These are phyloP conservation scores for Candida andamanensis DNA, from an alignment of 805 yeast genomes.

Conservation along the genomic window DNA sequence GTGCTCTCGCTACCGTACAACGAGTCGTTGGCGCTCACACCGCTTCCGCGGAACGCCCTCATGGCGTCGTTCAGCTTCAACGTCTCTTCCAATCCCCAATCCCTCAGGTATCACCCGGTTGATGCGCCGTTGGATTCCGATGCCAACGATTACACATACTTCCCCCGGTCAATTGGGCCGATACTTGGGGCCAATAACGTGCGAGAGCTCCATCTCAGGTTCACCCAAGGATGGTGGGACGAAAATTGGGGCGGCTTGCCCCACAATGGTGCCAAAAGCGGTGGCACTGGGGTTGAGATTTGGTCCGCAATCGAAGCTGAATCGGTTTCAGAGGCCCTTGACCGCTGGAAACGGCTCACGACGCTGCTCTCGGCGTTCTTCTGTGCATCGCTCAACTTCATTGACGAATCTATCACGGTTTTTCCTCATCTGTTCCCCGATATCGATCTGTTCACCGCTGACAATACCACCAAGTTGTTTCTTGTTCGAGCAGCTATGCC, in stretches of 20 bases:
- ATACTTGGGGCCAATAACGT: constrained; percentile 61
- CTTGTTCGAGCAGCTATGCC: constrained; percentile 83
- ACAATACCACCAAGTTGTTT: constrained; percentile 38
- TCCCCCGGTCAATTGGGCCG: constrained; percentile 81
- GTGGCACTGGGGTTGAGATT: constrained; percentile 93
- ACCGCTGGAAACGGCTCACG: constrained; percentile 66
- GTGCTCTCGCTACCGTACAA: too few species aligned
- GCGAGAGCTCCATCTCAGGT: constrained; percentile 75
- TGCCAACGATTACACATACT: constrained; percentile 51
- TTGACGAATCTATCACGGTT: constrained; percentile 75
- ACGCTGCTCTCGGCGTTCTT: constrained; percentile 84
- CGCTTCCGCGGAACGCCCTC: constrained; percentile 68
- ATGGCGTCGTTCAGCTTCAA: constrained; percentile 69
- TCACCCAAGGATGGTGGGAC: constrained; percentile 96
- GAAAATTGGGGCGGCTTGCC: constrained; percentile 85
- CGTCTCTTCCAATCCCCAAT: constrained; percentile 15
- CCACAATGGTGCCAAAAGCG: constrained; percentile 60
- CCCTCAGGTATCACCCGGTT: not conserved
- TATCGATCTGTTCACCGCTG: constrained; percentile 17
- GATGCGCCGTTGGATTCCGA: too few species aligned
- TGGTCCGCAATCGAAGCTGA: constrained; percentile 81
- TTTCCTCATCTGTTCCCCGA: constrained; percentile 37
- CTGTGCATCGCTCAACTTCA: constrained; percentile 90
- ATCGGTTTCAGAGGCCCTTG: constrained; percentile 47
- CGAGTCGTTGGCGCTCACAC: constrained; percentile 60